Base-by-base conservation (phyloP, 2,329 filamentous ascomycete genomes). In the Phyllosticta citrichinensis region DNA sequence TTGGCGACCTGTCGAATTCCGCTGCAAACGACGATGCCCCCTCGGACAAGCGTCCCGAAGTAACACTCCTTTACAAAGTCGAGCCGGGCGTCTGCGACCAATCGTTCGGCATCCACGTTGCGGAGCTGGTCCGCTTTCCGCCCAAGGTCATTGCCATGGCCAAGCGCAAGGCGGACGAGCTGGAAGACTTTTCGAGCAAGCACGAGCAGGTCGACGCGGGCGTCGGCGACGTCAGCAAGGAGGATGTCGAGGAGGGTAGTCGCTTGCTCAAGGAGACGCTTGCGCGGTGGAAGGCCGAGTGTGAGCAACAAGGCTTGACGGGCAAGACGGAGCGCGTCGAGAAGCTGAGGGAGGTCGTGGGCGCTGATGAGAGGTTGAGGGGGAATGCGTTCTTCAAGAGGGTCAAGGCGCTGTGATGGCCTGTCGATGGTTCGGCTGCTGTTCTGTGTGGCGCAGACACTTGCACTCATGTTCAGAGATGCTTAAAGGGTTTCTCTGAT, bases 91-190 rank as follows among this genome's bases (percentile, higher is more conserved):
- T 99, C 67, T 97, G 91, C 71, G 94, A 99, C 74, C 94, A 99
- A 77, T 94, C 88, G 62, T 99, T 99, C 73, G 94, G 94, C 68
- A 99, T 99, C 68, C 94, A 99, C 75, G 95, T 99, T 14, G 94
- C 94, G 0, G 94, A 99, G 77, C 83, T 99, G 5, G 94, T 99
- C 20, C 86, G 92, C 53, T 99, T 99, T 77, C 94, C 94, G 0
- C 87, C 91, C 67, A 99, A 99, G 77, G 95, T 99, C 17, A 89
- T 99, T 63, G 91, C 91, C 65, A 99, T 99, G 95, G 94, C 94
- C n/a, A 96, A 96, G 77, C 85, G 94, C 67, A 99, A 99, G 78
- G 94, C 94, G 0, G 94, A 97, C 73, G 95, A 99, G 79, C 81
- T 99, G 40, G 94, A 99, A 73, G 94, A 99, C 73, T 99, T 99